A percentile compares a stretch with the other conserved stretches of the same genome.
phyloP scores from a whole-genome alignment of 2,329 filamentous ascomycete genomes.

The Colletotrichum tabaci region DNA sequence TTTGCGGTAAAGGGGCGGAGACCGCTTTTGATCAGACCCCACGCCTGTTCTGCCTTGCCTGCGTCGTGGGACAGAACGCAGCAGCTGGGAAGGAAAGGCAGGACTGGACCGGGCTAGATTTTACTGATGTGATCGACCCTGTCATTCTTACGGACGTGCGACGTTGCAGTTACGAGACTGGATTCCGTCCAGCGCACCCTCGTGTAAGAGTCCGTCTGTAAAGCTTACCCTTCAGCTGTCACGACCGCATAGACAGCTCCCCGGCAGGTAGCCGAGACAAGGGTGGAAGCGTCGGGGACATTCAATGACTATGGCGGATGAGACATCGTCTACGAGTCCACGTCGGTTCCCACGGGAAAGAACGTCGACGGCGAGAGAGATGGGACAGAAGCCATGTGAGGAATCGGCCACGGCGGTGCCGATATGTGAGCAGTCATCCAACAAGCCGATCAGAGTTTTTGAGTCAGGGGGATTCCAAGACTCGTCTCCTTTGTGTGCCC shows the following conservation, averaged over 20 bases:
- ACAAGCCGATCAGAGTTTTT: no score
- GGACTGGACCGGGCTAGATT: not conserved
- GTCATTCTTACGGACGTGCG: not conserved
- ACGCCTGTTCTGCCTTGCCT: not conserved
- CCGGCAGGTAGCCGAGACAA: constrained; percentile 23
- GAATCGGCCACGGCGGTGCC: not conserved
- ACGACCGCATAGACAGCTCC: constrained; percentile 2
- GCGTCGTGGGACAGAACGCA: not conserved
- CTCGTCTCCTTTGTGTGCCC: not conserved
- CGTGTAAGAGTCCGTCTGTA: not conserved
- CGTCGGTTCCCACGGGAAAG: not conserved
- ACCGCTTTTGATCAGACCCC: not conserved
- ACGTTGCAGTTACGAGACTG: not conserved
- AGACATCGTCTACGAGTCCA: not conserved
- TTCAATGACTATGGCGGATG: not conserved
- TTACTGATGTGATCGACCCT: not conserved
- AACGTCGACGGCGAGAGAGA: not conserved
- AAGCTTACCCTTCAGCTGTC: constrained; percentile 23
- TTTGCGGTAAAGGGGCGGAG: no score
- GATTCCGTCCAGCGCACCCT: not conserved
- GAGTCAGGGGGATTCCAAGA: not conserved
- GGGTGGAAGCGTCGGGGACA: not conserved
- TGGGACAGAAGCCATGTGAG: constrained; percentile 2
- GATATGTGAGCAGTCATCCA: not conserved
- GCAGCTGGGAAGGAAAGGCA: not conserved